Conservation (phyloP, 2,329 filamentous ascomycete genomes). For the Hypomyces perniciosus region DNA sequence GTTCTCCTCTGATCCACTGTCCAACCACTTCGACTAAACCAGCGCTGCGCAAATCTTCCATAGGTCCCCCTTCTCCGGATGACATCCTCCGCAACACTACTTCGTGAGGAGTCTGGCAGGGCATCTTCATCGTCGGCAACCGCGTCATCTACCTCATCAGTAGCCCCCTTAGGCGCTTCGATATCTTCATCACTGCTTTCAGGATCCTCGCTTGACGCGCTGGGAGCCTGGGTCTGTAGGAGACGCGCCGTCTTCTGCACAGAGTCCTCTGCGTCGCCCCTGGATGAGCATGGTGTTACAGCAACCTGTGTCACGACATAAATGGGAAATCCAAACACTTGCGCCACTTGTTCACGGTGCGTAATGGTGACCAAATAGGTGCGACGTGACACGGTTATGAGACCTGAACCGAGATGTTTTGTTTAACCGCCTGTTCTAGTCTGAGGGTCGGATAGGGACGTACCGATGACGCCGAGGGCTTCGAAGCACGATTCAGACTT, state of each 20-base stretch:
- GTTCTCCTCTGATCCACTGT: slow-evolving; percentile 62
- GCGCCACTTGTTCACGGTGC: slow-evolving; percentile 79
- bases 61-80: slow-evolving; percentile 78
- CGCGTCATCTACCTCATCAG: slow-evolving; percentile 28
- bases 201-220: slow-evolving; percentile 36
- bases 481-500: slow-evolving; percentile 47
- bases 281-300: slow-evolving; percentile 79
- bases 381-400: slow-evolving; percentile 74
- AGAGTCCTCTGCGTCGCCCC: slow-evolving; percentile 64
- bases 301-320: slow-evolving; percentile 87
- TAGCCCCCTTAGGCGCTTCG: slow-evolving; percentile 28
- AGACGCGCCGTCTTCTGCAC: slow-evolving; percentile 54
- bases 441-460: slow-evolving; percentile 14
- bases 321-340: slow-evolving; percentile 73
- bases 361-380: slow-evolving; percentile 86
- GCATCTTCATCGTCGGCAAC: slow-evolving; percentile 42
- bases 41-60: slow-evolving; percentile 80
- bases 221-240: slow-evolving; percentile 32
- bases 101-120: slow-evolving; percentile 33
- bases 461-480: slow-evolving; percentile 55
- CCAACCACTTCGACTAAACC: slow-evolving; percentile 86
- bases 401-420: slow-evolving; percentile 46
- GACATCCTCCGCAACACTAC: slow-evolving; percentile 80
- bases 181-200: slow-evolving; percentile 45
- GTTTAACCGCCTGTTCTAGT: background rate